A percentile compares a stretch with the other conserved stretches of the same genome.
Evolutionary conservation across 441 rosid genomes (phyloP).

Genomic region (Gossypium gossypioides): DNA sequence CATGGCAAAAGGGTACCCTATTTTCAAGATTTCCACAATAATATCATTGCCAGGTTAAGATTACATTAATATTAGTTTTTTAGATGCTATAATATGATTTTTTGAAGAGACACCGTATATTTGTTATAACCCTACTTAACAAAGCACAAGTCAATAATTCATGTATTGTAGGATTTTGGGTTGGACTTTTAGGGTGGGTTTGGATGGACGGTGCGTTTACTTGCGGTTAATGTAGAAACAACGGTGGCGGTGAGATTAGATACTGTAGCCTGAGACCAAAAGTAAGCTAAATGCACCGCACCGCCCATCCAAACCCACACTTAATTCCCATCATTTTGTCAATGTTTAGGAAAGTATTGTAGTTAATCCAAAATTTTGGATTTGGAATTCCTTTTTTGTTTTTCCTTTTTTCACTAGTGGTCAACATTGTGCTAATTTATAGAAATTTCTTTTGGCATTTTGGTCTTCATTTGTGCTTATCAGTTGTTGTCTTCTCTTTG

Average conservation of each 20-base stretch:
- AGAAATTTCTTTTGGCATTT: not conserved
- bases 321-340: slow-evolving; percentile 1
- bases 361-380: not conserved
- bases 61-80: slow-evolving; percentile 1
- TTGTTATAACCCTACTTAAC: not conserved
- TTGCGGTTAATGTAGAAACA: too few species aligned
- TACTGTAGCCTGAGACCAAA: too few species aligned
- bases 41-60: not conserved
- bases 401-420: not conserved
- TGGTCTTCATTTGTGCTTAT: not conserved
- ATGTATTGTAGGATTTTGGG: not conserved
- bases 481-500: not conserved
- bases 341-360: not conserved
- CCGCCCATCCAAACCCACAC: too few species aligned
- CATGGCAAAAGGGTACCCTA: not conserved
- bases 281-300: too few species aligned
- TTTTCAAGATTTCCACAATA: not conserved
- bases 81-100: not conserved
- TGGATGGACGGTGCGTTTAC: too few species aligned
- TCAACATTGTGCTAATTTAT: not conserved
- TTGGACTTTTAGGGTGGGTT: not conserved
- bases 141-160: not conserved
- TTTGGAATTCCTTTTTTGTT: not conserved
- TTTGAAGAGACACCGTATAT: not conserved
- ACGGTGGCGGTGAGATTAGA: too few species aligned